Conservation (phyloP, 2,329 filamentous ascomycete species). For the Arthroderma sp. region DNA sequence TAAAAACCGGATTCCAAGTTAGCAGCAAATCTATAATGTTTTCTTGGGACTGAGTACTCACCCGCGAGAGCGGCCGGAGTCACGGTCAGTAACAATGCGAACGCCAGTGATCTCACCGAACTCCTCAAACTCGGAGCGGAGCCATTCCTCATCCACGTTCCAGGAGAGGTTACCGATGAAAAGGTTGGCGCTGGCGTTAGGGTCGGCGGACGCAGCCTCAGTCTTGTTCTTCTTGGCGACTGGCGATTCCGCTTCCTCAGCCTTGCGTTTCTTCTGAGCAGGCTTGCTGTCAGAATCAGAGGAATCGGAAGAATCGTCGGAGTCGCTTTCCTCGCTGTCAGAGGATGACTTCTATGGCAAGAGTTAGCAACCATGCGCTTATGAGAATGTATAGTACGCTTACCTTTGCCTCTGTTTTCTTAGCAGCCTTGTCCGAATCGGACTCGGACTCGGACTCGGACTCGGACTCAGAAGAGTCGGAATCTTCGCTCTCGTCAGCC, state of each 20-base stretch:
- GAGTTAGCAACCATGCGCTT: too few species aligned
- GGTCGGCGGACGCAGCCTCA: constrained; percentile 24
- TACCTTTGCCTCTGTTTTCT: too few species aligned
- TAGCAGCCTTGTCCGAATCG: neutral
- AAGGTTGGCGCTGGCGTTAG: constrained; percentile 47
- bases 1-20: constrained; percentile 13
- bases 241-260: constrained; percentile 29
- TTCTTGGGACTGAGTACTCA: constrained; percentile 22
- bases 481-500: constrained; percentile 4
- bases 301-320: constrained; percentile 9
- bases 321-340: neutral
- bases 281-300: constrained; percentile 11
- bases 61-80: constrained; percentile 71
- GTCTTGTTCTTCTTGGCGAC: constrained; percentile 52
- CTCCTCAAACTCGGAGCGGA: constrained; percentile 67
- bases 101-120: constrained; percentile 60
- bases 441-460: constrained; percentile 2
- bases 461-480: constrained; percentile 4
- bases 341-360: constrained; percentile 6
- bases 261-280: constrained; percentile 35
- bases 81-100: constrained; percentile 73
- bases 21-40: constrained; percentile 2
- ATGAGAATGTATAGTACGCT: too few species aligned
- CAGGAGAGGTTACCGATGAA: constrained; percentile 87
- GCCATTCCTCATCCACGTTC: constrained; percentile 74